Conservation (phyloP, 148 eudicot species). For the Fagopyrum tataricum region DNA sequence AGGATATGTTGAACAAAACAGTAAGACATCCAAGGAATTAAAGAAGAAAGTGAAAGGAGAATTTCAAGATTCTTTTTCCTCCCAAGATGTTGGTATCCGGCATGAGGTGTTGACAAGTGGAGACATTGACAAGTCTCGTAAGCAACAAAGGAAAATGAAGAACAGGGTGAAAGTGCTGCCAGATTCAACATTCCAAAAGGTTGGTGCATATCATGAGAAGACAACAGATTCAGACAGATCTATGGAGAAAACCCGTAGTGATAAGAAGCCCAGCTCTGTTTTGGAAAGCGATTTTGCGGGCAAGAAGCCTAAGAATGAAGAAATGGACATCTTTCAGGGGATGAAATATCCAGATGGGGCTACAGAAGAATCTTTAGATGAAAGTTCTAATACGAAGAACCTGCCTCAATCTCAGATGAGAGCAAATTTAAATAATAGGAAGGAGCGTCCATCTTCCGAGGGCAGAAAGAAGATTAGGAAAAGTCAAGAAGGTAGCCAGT, state of each 20-base stretch:
- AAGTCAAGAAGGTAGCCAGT: constrained; percentile 14
- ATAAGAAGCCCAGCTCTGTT: constrained; percentile 15
- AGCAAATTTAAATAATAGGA: constrained; percentile 12
- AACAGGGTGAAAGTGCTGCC: neutral
- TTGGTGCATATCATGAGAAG: constrained; percentile 12
- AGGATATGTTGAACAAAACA: neutral
- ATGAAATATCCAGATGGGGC: constrained; percentile 17
- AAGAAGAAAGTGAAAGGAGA: neutral
- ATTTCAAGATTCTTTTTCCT: constrained; percentile 3
- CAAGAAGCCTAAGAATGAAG: constrained; percentile 13
- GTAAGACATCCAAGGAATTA: neutral
- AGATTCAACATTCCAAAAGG: neutral
- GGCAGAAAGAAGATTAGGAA: constrained; percentile 27
- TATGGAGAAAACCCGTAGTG: constrained; percentile 16
- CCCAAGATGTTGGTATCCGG: neutral
- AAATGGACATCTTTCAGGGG: constrained; percentile 5
- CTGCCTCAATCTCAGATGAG: constrained; percentile 6
- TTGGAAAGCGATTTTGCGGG: constrained; percentile 2
- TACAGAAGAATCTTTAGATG: constrained; percentile 14
- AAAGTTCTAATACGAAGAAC: constrained; percentile 16
- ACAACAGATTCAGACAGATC: constrained; percentile 15
- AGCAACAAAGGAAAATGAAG: constrained; percentile 2
- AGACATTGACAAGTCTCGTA: neutral
- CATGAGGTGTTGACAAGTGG: neutral
- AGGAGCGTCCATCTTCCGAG: constrained; percentile 18